Percentiles rank a stretch among this genome's conserved stretches.
Evolutionary conservation across 148 eudicot genomes (phyloP).

Genomic region (Euryodendron excelsum): DNA sequence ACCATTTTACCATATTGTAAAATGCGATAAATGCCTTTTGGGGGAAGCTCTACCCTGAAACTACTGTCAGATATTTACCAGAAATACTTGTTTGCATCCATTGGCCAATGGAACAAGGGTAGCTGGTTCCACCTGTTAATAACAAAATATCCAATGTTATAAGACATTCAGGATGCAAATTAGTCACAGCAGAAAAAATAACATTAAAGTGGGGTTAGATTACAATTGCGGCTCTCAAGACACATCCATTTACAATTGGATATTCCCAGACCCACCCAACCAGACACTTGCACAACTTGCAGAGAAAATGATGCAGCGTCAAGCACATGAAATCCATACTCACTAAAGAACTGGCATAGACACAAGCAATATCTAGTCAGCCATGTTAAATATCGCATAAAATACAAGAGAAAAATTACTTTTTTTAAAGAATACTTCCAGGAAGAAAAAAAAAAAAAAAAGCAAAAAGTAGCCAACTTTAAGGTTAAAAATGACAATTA

Average conservation of each 20-base stretch:
- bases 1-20: background rate
- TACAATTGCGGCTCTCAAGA: background rate
- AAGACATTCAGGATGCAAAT: background rate
- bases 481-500: background rate
- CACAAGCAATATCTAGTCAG: no score
- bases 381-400: no score
- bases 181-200: background rate
- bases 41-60: background rate
- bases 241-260: background rate
- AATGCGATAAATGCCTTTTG: background rate
- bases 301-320: background rate
- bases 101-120: slow-evolving; percentile 84
- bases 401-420: no score
- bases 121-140: slow-evolving; percentile 85
- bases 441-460: no score
- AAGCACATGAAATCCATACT: background rate
- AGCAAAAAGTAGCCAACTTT: no score
- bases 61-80: slow-evolving; percentile 50
- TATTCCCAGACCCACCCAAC: background rate
- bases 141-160: background rate
- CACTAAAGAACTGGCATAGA: background rate
- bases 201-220: background rate
- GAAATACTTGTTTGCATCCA: slow-evolving; percentile 96
- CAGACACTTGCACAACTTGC: background rate
- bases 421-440: no score